Base-by-base conservation (phyloP, 2,329 filamentous ascomycete genomes). In the Nemania sp. region DNA sequence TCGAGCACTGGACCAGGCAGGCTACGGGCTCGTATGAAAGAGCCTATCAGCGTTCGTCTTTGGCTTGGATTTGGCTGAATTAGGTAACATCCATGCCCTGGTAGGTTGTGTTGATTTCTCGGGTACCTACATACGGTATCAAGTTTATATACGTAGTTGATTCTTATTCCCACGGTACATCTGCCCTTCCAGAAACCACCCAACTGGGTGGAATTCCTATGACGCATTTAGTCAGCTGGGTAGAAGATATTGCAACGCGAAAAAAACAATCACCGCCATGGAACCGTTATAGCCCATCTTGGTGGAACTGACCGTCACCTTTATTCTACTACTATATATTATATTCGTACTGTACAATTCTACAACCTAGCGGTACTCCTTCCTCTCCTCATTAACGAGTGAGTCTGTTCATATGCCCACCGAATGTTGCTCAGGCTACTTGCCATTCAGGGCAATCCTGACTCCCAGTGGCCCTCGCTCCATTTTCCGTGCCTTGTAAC, bases 41-140 rank as follows among this genome's bases (percentile, higher is more conserved):
- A 53, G 53, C 66, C 66, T 68, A 69, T 69, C 63, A 69, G 49
- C 63, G 20, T 47, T 29, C 67, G 51, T 18, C 18, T 47, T 51
- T 2, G 7, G 32, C 7, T 45, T 24, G 27, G 29, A 60, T 63
- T 41, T 58, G 58, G 63, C 67, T 67, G 29, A 45, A 69, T 69
- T 41, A 18, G 67, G 67, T 61, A 69, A 69, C 49, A 54, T 35
- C 58, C 58, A n/a, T 27, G 15, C 20, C 26, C 26, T 24, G 10
- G 13, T 47, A 24, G 10, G 13, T 47, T 20, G 4, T 47, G 43
- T 3, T 2, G 10, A 43, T 43, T 15, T 47, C 18, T 47, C 20
- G 35, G 35, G 35, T 41, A 41, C 35, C 35, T 41, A 41, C 35
- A 41, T 45, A n/a, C 15, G 5, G n/a, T 45, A 45, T n/a, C 6